A percentile compares a stretch with the other conserved stretches of the same genome.
Evolutionary conservation across 108 stramenopile genomes (phyloP).

Genomic region (Aureococcus anophagefferens): DNA sequence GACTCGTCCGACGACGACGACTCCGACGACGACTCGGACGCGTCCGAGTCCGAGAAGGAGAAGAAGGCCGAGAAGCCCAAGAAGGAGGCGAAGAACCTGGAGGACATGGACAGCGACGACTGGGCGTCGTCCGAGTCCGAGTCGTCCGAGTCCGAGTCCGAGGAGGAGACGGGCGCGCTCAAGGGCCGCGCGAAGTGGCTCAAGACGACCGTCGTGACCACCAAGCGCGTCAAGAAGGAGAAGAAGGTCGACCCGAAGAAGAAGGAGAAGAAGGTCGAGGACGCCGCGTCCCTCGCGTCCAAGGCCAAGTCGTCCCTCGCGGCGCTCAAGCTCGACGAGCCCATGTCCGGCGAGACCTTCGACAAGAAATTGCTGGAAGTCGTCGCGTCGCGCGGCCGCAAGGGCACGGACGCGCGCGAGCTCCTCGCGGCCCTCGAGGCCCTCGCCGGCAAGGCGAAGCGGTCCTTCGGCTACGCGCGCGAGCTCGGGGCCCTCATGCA

Average conservation of each 20-base stretch:
- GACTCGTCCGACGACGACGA: slow-evolving; percentile 18
- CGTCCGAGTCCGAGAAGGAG: slow-evolving; percentile 40
- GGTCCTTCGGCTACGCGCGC: slow-evolving; percentile 66
- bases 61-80: not conserved
- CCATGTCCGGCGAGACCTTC: slow-evolving; percentile 55
- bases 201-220: slow-evolving; percentile 69
- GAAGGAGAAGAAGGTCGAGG: slow-evolving; percentile 16
- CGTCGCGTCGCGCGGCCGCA: slow-evolving; percentile 72
- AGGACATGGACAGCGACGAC: slow-evolving; percentile 29
- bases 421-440: slow-evolving; percentile 74
- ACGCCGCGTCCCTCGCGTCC: not conserved
- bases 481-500: slow-evolving; percentile 93
- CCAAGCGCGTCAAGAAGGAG: slow-evolving; percentile 57
- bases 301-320: slow-evolving; percentile 36
- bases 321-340: slow-evolving; percentile 42
- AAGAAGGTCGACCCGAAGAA: slow-evolving; percentile 38
- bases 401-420: slow-evolving; percentile 62
- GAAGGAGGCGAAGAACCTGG: slow-evolving; percentile 13
- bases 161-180: slow-evolving; percentile 52
- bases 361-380: slow-evolving; percentile 71
- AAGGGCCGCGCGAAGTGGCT: slow-evolving; percentile 93
- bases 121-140: slow-evolving; percentile 14
- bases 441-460: slow-evolving; percentile 57
- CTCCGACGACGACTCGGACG: slow-evolving; percentile 38
- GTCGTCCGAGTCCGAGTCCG: slow-evolving; percentile 31